Base-by-base conservation (phyloP, 306 rosid species). In the Vigna hirtella region DNA sequence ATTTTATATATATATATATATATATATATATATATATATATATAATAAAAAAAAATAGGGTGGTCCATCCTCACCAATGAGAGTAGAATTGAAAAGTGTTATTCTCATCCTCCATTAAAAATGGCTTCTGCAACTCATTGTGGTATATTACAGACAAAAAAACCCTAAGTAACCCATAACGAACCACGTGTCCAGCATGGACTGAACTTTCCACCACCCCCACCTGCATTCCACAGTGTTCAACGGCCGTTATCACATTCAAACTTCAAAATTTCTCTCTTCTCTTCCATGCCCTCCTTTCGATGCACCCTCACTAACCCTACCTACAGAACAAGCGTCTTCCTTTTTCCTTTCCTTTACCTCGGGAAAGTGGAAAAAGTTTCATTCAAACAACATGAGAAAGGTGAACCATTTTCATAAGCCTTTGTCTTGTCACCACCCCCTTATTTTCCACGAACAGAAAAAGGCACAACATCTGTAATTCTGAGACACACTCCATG, bases 211-310 rank as follows among this genome's bases (percentile, higher is more conserved):
- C 79, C 78, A 49, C 26, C 59, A 58, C 42, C 74, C 45, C 28
- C 66, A 71, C 72, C 69, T n/a, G 22, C 22, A 20, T 20, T 20
- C 22, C 22, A 20, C 22, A 20, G 22, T 20, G 88, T 86, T 90
- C 68, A 79, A 47, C 83, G 91, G 86, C 88, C 72, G 80, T 62
- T 72, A 43, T 47, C 9, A 40, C 45, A 10, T 42, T 9, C 47
- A 34, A 34, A 34, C 38, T 42, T 42, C 13, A 42, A 9, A 40
- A 10, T 40, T 42, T 9, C 10, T 42, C 47, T 42, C 0, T 9
- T 42, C 69, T 20, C 2, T 28, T 52, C 62, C 3, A 2, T 6
- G 13, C 62, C 51, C 93, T 83, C 53, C 73, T 86, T 78, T 82
- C 90, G 70, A 87, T 77, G 92, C 83, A 38, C 70, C 9, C 26